These are phyloP conservation scores for Hansfordia pulvinata DNA, from an alignment of 2,329 filamentous ascomycete species.

Conservation along the genomic window DNA sequence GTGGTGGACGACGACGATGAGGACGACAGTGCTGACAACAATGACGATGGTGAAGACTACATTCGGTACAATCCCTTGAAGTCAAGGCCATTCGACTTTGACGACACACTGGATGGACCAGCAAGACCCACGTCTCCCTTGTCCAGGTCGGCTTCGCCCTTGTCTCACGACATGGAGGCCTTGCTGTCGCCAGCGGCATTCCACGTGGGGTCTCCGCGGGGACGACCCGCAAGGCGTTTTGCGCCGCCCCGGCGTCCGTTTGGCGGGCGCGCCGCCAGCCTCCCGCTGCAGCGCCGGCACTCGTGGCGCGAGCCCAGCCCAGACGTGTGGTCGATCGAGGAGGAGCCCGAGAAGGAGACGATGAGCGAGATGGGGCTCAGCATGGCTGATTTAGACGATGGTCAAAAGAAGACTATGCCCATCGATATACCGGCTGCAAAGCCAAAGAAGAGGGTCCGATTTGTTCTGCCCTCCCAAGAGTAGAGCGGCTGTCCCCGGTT, in stretches of 20 bases:
- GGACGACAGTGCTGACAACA: too few relatives aligned
- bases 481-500: too few relatives aligned
- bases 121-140: too few relatives aligned
- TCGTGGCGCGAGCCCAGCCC: slow-evolving; percentile 45
- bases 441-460: slow-evolving; percentile 42
- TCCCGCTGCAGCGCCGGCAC: slow-evolving; percentile 26
- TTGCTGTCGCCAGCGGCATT: slow-evolving; percentile 19
- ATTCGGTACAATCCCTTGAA: slow-evolving; percentile 30
- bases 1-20: slow-evolving; percentile 28
- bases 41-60: slow-evolving; percentile 31
- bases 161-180: slow-evolving; percentile 15
- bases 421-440: slow-evolving; percentile 30
- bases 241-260: slow-evolving; percentile 15
- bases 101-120: slow-evolving; percentile 25
- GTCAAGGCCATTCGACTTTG: slow-evolving; percentile 26
- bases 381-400: slow-evolving; percentile 15
- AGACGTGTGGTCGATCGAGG: slow-evolving; percentile 46
- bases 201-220: slow-evolving; percentile 15
- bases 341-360: slow-evolving; percentile 41
- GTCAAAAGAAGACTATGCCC: slow-evolving; percentile 14
- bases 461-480: slow-evolving; percentile 32
- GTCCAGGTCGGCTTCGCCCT: slow-evolving; percentile 16
- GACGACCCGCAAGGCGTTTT: slow-evolving; percentile 15
- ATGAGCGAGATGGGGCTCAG: slow-evolving; percentile 26
- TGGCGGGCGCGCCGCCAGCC: slow-evolving; percentile 15